Percentiles rank a stretch among this genome's conserved stretches.
phyloP scores from a whole-genome alignment of 352 stramenopile species.

The Globisporangium echinulatum region DNA sequence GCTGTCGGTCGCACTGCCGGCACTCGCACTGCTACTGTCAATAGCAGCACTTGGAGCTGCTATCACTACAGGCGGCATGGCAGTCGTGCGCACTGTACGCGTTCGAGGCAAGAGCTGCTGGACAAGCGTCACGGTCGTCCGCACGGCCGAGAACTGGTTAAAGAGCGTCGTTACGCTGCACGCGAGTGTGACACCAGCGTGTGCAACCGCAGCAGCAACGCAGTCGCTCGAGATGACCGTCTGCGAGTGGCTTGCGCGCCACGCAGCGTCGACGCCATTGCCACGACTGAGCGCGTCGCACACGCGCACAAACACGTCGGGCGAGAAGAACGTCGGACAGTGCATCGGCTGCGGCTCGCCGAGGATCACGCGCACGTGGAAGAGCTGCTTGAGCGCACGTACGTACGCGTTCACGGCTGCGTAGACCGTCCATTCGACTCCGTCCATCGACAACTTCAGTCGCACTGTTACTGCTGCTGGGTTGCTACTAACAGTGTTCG shows the following conservation, averaged over 20 bases:
- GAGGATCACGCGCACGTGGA: conserved; percentile 43
- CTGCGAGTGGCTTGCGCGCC: conserved; percentile 3
- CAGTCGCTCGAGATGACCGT: neutral
- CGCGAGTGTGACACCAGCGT: no score
- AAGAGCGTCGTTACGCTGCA: no score
- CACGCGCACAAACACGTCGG: conserved; percentile 56
- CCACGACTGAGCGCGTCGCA: conserved; percentile 17
- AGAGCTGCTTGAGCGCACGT: conserved; percentile 47
- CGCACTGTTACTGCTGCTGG: neutral
- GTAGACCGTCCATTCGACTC: conserved; percentile 47
- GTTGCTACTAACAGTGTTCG: neutral
- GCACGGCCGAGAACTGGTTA: no score
- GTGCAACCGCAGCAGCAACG: neutral
- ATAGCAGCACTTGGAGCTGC: no score
- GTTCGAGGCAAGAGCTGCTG: no score
- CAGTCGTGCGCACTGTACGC: no score
- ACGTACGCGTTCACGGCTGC: conserved; percentile 37
- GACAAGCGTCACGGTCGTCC: no score
- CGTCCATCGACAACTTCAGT: conserved; percentile 22
- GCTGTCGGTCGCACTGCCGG: no score
- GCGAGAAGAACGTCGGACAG: conserved; percentile 54
- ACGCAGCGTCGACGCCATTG: conserved; percentile 8
- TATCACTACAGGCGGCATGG: no score
- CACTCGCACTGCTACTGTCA: no score
- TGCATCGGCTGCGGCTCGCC: conserved; percentile 32